Evolutionary conservation across 345 rosid genomes (phyloP).

Genomic region (Dimocarpus longan): DNA sequence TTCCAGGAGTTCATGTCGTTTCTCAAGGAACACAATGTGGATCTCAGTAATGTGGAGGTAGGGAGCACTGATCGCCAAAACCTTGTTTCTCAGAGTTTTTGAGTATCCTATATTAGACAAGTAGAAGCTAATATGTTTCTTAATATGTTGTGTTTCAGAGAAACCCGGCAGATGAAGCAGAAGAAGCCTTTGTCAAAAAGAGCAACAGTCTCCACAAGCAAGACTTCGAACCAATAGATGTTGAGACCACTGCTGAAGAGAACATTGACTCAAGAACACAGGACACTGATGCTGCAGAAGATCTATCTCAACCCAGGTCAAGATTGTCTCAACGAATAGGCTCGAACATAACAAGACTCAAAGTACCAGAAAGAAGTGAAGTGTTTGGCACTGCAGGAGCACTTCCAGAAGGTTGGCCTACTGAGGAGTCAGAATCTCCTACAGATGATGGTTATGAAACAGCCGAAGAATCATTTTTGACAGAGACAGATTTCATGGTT

Average conservation of each 20-base stretch:
- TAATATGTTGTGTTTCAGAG: conserved; percentile 43
- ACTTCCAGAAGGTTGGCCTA: conserved; percentile 12
- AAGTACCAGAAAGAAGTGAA: conserved; percentile 36
- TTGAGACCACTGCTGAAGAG: conserved; percentile 19
- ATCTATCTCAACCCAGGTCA: conserved; percentile 23
- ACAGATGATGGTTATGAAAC: conserved; percentile 72
- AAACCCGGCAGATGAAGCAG: conserved; percentile 65
- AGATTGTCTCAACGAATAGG: conserved; percentile 33
- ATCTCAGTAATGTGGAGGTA: conserved; percentile 66
- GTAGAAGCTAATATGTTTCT: conserved; percentile 9
- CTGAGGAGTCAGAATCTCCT: conserved; percentile 27
- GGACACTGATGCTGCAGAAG: conserved; percentile 19
- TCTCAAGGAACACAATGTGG: conserved; percentile 67
- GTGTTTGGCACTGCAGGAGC: conserved; percentile 21
- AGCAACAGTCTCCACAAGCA: conserved; percentile 26
- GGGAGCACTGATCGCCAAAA: background rate
- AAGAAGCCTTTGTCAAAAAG: conserved; percentile 33
- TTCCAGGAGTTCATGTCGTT: conserved; percentile 72
- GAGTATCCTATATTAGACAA: background rate
- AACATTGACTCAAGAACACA: conserved; percentile 22
- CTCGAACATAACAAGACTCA: conserved; percentile 43
- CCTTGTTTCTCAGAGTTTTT: background rate
- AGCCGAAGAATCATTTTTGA: conserved; percentile 61
- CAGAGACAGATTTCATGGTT: conserved; percentile 73
- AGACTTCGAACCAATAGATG: conserved; percentile 28